Percentiles rank a stretch among this genome's conserved stretches.
These are phyloP conservation scores for Apostasia ramifera DNA, from an alignment of 106 monocot species.

Conservation along the genomic window DNA sequence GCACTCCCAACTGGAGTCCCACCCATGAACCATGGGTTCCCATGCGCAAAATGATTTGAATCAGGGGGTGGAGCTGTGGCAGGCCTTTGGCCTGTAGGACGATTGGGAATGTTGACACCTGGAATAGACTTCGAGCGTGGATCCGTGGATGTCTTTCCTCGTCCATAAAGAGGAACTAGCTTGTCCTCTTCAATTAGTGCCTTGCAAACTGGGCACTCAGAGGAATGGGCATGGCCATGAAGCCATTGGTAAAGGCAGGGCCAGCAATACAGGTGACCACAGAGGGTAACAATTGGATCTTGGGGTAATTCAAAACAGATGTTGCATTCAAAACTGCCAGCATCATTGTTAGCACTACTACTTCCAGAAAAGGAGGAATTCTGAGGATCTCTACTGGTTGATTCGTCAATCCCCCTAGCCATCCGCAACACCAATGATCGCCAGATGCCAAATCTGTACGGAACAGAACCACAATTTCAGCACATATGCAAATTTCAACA, in stretches of 20 bases:
- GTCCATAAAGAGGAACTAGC: conserved; percentile 69
- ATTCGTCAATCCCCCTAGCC: conserved; percentile 38
- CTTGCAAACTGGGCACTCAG: conserved; percentile 86
- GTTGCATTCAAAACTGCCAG: conserved; percentile 79
- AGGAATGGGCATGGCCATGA: conserved; percentile 46
- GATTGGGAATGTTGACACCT: conserved; percentile 53
- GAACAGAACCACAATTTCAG: too few relatives aligned
- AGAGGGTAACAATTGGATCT: conserved; percentile 78
- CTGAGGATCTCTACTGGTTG: conserved; percentile 20
- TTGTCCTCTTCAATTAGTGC: conserved; percentile 61
- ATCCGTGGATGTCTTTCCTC: conserved; percentile 56
- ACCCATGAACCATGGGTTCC: conserved; percentile 45
- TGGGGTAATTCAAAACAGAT: conserved; percentile 80
- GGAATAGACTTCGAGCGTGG: conserved; percentile 46
- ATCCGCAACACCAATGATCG: conserved; percentile 9
- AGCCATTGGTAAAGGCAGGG: conserved; percentile 87
- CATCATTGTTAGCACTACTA: conserved; percentile 26
- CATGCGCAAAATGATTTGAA: conserved; percentile 33
- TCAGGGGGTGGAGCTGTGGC: conserved; percentile 46
- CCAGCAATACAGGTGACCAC: conserved; percentile 90
- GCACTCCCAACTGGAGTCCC: conserved; percentile 20
- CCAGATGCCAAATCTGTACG: too few relatives aligned
- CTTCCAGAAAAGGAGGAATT: conserved; percentile 19
- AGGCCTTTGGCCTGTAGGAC: conserved; percentile 59
- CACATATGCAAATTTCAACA: too few relatives aligned